Conservation (phyloP, 2,329 filamentous ascomycete species). For the Falciphora oryzae region DNA sequence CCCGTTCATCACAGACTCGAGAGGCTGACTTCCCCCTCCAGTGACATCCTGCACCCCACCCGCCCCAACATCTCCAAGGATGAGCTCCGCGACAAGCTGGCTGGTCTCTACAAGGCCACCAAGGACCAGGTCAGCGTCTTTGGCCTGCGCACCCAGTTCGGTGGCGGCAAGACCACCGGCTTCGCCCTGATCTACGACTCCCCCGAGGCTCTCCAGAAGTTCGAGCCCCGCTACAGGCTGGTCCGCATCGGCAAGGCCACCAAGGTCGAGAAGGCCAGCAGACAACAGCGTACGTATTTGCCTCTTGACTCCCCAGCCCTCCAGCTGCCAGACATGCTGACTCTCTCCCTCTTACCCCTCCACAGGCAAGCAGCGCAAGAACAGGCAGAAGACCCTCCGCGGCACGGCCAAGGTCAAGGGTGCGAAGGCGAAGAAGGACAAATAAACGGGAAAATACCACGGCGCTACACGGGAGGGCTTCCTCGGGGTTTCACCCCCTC, state of each 20-base stretch:
- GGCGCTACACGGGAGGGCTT: constrained; percentile 10
- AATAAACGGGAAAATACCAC: constrained; percentile 49
- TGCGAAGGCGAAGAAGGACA: constrained; percentile 89
- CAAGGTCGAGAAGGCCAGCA: constrained; percentile 96
- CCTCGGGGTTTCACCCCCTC: constrained; percentile 21
- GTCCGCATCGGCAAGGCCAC: constrained; percentile 85
- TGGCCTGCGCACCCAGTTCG: constrained; percentile 96
- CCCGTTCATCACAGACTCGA: background rate
- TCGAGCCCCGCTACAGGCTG: constrained; percentile 97
- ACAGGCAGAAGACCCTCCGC: constrained; percentile 97
- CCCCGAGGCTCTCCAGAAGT: constrained; percentile 98
- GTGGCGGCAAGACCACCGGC: constrained; percentile 99
- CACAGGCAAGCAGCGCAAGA: constrained; percentile 99
- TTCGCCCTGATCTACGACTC: constrained; percentile 99
- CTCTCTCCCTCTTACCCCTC: background rate
- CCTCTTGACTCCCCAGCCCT: background rate
- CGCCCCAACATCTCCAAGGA: constrained; percentile 99
- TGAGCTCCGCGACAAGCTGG: constrained; percentile 92
- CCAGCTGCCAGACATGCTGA: background rate
- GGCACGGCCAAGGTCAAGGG: constrained; percentile 99
- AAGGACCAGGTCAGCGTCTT: constrained; percentile 98
- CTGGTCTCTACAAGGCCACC: constrained; percentile 94
- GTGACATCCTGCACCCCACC: constrained; percentile 99
- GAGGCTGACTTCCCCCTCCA: constrained; percentile 33
- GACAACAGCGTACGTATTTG: constrained; percentile 88